Conservation (phyloP, 2,329 filamentous ascomycete genomes). For the Xylariales sp. region DNA sequence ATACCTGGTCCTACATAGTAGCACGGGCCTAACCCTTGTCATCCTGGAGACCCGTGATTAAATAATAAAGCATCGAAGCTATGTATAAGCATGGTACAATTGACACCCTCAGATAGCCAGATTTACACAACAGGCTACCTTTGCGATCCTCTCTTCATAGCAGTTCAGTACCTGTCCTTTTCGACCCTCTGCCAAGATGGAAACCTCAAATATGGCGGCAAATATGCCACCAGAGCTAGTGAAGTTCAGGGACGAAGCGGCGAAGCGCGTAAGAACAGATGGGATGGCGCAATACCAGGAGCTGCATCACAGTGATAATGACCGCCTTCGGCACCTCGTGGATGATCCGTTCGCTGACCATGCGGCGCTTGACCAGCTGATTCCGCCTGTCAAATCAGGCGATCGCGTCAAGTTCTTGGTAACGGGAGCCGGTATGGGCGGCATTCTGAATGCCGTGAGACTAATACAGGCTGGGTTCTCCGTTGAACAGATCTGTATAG, state of each 20-base stretch:
- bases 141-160: not conserved
- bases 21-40: not conserved
- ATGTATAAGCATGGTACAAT: not conserved
- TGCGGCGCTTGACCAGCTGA: constrained; percentile 21
- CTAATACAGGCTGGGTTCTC: constrained; percentile 31
- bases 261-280: constrained; percentile 24
- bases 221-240: constrained; percentile 19
- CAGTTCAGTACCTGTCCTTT: not conserved
- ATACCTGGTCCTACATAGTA: too few species aligned
- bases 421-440: constrained; percentile 23
- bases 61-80: not conserved
- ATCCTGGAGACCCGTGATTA: not conserved
- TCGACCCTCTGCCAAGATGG: not conserved
- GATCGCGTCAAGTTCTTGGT: constrained; percentile 24
- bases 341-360: constrained; percentile 27
- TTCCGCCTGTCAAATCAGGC: constrained; percentile 16
- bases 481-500: constrained; percentile 33
- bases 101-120: not conserved
- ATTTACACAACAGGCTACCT: not conserved
- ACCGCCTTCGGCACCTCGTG: constrained; percentile 23
- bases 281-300: constrained; percentile 20
- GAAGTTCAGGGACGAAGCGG: constrained; percentile 23
- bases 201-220: not conserved
- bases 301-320: constrained; percentile 19
- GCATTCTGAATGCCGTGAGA: constrained; percentile 21